Conservation (phyloP, 176 grass and related monocot genomes). For the Eleusine indica region DNA sequence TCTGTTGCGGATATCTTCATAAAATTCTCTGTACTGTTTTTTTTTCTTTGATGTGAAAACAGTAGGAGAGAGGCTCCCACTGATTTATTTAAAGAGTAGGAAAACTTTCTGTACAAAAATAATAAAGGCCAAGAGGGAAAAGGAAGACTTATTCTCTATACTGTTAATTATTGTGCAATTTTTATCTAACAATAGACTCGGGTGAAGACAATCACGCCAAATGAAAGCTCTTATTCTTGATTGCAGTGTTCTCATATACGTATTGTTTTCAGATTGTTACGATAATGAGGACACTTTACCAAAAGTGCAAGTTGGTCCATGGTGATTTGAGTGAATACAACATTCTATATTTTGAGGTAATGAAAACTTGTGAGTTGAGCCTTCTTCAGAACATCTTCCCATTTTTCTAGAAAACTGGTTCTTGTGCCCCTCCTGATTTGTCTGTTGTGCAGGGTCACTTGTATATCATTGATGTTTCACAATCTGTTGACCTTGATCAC, state of each 20-base stretch:
- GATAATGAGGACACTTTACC: constrained; percentile 81
- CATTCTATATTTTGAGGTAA: constrained; percentile 96
- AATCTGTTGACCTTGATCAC: constrained; percentile 95
- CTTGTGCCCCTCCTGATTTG: neutral
- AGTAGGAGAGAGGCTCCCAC: too few species aligned
- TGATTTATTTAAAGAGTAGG: too few species aligned
- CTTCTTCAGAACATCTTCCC: neutral
- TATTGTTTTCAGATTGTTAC: constrained; percentile 80
- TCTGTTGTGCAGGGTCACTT: constrained; percentile 72
- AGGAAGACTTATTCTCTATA: neutral
- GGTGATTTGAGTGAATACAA: constrained; percentile 99
- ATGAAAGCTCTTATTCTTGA: neutral
- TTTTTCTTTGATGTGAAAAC: too few species aligned
- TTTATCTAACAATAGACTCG: neutral
- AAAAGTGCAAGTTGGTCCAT: constrained; percentile 97
- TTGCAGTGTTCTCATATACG: constrained; percentile 34
- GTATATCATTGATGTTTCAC: constrained; percentile 98
- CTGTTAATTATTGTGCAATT: neutral
- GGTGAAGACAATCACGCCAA: neutral
- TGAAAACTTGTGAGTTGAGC: constrained; percentile 20
- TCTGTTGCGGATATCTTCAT: neutral
- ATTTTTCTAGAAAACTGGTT: neutral
- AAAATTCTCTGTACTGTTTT: neutral
- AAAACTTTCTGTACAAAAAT: too few species aligned
- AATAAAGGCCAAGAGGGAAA: too few species aligned